These are phyloP conservation scores for Nothophaeocryptopus gaeumannii DNA, from an alignment of 2,329 filamentous ascomycete genomes.

Conservation along the genomic window DNA sequence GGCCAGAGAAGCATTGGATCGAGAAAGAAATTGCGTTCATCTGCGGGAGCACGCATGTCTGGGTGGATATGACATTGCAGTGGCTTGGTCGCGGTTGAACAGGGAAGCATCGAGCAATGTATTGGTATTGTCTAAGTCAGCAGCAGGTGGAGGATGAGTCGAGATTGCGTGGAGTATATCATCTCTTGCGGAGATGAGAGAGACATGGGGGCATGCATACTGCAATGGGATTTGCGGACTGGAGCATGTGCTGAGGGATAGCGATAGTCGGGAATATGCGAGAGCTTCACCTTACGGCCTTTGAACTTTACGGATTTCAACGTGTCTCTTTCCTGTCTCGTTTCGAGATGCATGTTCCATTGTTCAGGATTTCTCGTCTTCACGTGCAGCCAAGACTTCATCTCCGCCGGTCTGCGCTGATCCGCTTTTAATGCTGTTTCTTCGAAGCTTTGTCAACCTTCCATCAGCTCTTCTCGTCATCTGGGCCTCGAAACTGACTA, in stretches of 20 bases:
- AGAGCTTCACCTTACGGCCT: neutral
- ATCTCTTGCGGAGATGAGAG: neutral
- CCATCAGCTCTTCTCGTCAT: no score
- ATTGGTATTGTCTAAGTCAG: slow-evolving; percentile 23
- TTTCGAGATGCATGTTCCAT: neutral
- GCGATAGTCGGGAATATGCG: slow-evolving; percentile 12
- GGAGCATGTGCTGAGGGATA: slow-evolving; percentile 12
- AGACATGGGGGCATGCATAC: slow-evolving; percentile 7
- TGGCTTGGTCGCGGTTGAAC: neutral
- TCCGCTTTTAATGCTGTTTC: no score
- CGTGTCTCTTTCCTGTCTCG: neutral
- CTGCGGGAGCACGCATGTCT: neutral
- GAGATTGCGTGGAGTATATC: neutral
- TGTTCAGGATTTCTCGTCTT: neutral
- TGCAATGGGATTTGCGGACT: neutral
- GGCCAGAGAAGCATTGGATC: slow-evolving; percentile 23
- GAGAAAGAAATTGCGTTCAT: slow-evolving; percentile 6
- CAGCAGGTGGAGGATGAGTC: slow-evolving; percentile 3
- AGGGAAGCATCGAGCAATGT: slow-evolving; percentile 15
- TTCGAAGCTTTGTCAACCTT: no score
- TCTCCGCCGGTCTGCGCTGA: no score
- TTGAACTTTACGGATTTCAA: neutral
- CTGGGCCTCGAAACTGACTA: neutral
- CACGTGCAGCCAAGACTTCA: neutral
- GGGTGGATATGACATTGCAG: neutral